Base-by-base conservation (phyloP, 192 early-diverging fungal species). In the Podochytrium sp. region DNA sequence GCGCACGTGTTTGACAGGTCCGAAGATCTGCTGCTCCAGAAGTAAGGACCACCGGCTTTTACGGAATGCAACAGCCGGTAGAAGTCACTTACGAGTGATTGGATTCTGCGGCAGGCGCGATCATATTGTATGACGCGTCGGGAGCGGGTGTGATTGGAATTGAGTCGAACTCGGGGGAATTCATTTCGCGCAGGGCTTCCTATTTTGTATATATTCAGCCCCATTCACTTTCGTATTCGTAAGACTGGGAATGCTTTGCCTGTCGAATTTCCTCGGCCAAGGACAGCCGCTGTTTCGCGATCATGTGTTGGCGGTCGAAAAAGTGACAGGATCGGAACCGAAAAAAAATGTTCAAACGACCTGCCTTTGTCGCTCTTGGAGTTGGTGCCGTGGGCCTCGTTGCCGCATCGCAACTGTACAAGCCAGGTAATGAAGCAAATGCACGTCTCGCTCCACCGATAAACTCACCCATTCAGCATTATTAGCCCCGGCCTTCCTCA, bases 201-300 rank as follows among this genome's bases (percentile, higher is more conserved):
- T 69, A n/a, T 63, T n/a, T n/a, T 12, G 61, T 6, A 30, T 20
- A 27, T n/a, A n/a, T n/a, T n/a, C n/a, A n/a, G n/a, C n/a, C n/a
- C n/a, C 29, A 23, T 12, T 60, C 35, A 27, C 6, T 27, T 55
- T 18, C 5, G 23, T 6, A 18, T 55, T 55, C 43, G 20, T 12
- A 7, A 20, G 43, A 47, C 20, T 47, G 7, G 7, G 43, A 55
- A 55, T 5, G 20, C n/a, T 65, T 30, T 34, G 55, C 66, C 66
- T 55, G 66, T 29, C 53, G 42, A 29, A 69, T 69, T 29, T 69
- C 66, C 37, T 69, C 66, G 25, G 66, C 66, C 29, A 69, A 34
- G 12, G 66, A 33, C 37, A 69, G 34, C 53, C 55, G 52, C 33
- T 27, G 27, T 41, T 69, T 55, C 25, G 51, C 51, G n/a, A n/a